Conservation (phyloP, 257 asterid species). For the Solanum bulbocastanum region DNA sequence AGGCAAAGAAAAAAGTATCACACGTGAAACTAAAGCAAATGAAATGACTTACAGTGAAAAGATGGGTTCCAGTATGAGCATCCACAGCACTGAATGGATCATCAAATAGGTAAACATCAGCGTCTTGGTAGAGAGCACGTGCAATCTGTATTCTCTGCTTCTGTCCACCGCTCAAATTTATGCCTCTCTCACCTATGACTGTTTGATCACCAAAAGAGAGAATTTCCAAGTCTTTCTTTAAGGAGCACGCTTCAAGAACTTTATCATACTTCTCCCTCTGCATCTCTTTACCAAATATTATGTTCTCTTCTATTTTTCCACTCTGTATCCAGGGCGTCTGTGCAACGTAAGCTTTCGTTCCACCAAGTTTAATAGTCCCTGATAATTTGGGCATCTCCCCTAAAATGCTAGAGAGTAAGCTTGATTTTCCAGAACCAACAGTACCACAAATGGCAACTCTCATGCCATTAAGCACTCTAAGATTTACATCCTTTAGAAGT, state of each 20-base stretch:
- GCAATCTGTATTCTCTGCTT: constrained; percentile 91
- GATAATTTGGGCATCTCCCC: constrained; percentile 77
- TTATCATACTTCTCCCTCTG: constrained; percentile 41
- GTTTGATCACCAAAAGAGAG: constrained; percentile 79
- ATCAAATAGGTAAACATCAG: constrained; percentile 70
- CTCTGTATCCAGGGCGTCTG: constrained; percentile 93
- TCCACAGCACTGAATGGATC: constrained; percentile 96
- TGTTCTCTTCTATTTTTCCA: constrained; percentile 78
- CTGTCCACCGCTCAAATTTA: constrained; percentile 89
- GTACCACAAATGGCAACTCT: constrained; percentile 86
- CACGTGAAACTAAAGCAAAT: neutral
- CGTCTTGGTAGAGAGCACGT: constrained; percentile 78
- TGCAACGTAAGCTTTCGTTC: constrained; percentile 69
- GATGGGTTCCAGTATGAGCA: constrained; percentile 88
- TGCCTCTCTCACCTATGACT: constrained; percentile 85
- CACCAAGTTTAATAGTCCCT: constrained; percentile 43
- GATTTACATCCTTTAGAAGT: constrained; percentile 43
- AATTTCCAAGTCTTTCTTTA: constrained; percentile 73
- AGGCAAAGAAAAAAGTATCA: neutral
- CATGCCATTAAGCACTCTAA: constrained; percentile 53
- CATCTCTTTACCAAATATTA: constrained; percentile 80
- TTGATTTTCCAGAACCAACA: constrained; percentile 95
- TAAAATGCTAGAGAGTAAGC: constrained; percentile 66
- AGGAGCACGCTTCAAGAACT: constrained; percentile 65
- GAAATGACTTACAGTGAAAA: constrained; percentile 54